Evolutionary conservation across 148 eudicot genomes (phyloP), one percentile per base, ranked within the genome.

Genomic region (Euryodendron excelsum): DNA sequence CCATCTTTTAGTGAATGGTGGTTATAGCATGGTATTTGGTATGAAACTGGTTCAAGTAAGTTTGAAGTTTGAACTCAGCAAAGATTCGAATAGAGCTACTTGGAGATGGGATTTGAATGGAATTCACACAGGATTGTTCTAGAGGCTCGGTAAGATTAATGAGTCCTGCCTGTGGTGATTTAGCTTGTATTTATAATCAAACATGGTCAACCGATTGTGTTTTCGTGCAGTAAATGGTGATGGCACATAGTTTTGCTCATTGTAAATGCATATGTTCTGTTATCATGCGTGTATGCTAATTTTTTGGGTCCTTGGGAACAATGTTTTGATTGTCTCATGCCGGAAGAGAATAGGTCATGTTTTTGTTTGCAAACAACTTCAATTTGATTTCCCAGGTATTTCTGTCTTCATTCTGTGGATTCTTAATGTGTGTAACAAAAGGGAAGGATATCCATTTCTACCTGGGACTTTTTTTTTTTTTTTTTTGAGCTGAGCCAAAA

Each of bases 251-350:
- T 60, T 75, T 75, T 75, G 60, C 25, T 75, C 61, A 27, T 30
- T 75, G 69, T 61, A 75, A 75, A 64, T 61, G 78, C 58, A 62
- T 27, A 28, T 67, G 50, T 1, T 74, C 4, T 45, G 58, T 75
- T 28, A 59, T 27, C 53, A 58, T 36, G 77, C 31, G 3, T 15
- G 52, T 20, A 52, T 15, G n/a, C 27, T 53, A 7, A 17, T 59
- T 59, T 37, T 28, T 59, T 60, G 37, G 52, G 14, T 27, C 25
- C 18, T 27, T 39, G 33, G 64, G 31, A 74, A 44, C 30, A 30
- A 61, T 75, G 78, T 45, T 75, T 62, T 2, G 59, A 30, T 44
- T 27, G 30, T 30, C 55, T 45, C 41, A 41, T 72, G 25, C 39
- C 59, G 5, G 55, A 53, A 53, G 59, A 21, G 5, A 58, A 39